phyloP scores from a whole-genome alignment of 2,329 filamentous ascomycete genomes.

The Clonostachys byssicola region DNA sequence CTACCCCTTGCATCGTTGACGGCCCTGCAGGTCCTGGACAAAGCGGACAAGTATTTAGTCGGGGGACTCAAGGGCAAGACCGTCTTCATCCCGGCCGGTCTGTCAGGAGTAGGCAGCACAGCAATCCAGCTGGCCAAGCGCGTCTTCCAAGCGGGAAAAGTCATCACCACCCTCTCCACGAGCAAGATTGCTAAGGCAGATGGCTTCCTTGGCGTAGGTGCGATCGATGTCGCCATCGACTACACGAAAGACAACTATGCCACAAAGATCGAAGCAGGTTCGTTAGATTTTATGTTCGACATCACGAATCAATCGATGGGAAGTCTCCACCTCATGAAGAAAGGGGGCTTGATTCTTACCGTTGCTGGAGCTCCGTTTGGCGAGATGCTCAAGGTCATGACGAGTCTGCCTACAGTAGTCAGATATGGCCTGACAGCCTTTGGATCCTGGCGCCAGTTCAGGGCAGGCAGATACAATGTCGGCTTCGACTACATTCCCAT shows the following conservation, averaged over 20 bases:
- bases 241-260: slow-evolving; percentile 10
- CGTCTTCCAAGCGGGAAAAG: slow-evolving; percentile 33
- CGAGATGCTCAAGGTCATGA: too few species aligned
- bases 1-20: slow-evolving; percentile 36
- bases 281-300: slow-evolving; percentile 37
- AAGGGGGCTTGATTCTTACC: too few species aligned
- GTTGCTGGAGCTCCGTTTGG: too few species aligned
- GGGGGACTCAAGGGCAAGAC: slow-evolving; percentile 29
- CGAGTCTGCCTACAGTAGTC: too few species aligned
- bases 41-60: slow-evolving; percentile 11
- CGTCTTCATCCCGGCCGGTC: slow-evolving; percentile 14
- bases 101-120: neutral
- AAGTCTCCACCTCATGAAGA: too few species aligned
- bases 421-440: too few species aligned
- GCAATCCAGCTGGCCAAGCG: slow-evolving; percentile 34
- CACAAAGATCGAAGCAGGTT: slow-evolving; percentile 19
- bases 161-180: slow-evolving; percentile 39
- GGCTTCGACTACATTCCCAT: too few species aligned
- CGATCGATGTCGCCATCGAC: slow-evolving; percentile 25
- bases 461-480: too few species aligned
- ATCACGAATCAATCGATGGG: slow-evolving; percentile 21
- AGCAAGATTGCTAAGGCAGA: slow-evolving; percentile 28
- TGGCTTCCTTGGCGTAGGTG: slow-evolving; percentile 27
- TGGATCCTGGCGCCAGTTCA: too few species aligned
- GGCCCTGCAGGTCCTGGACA: slow-evolving; percentile 27